Evolutionary conservation across 306 rosid species (phyloP).

Genomic region (Cotoneaster glaucophyllus): DNA sequence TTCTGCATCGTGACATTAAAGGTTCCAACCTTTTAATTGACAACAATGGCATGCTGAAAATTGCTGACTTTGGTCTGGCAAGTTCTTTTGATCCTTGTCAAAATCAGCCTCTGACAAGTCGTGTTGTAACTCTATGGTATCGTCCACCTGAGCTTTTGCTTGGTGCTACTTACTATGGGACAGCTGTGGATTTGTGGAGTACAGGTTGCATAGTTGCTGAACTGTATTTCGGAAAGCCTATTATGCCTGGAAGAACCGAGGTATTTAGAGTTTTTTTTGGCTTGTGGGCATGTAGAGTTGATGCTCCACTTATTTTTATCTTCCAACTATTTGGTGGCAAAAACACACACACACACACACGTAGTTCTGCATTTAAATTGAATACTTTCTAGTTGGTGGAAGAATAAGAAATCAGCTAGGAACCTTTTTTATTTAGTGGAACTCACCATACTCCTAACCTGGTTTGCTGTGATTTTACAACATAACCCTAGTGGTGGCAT

Average conservation of each 20-base stretch:
- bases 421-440: neutral
- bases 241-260: constrained; percentile 98
- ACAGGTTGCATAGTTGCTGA: constrained; percentile 95
- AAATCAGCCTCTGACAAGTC: constrained; percentile 77
- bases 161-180: constrained; percentile 86
- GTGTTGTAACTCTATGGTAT: constrained; percentile 94
- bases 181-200: constrained; percentile 87
- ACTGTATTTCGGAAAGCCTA: constrained; percentile 86
- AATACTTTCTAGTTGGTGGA: neutral
- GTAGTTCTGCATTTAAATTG: neutral
- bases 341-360: neutral
- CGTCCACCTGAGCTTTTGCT: constrained; percentile 93
- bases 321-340: neutral
- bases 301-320: constrained; percentile 1
- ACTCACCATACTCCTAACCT: neutral
- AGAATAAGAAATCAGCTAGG: neutral
- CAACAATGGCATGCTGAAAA: constrained; percentile 71
- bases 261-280: constrained; percentile 26
- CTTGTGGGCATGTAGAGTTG: neutral
- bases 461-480: neutral
- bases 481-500: neutral
- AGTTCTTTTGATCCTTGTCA: constrained; percentile 73
- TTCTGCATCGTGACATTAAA: constrained; percentile 88
- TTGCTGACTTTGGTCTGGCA: constrained; percentile 91
- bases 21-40: constrained; percentile 92